phyloP scores from a whole-genome alignment of 495 filamentous ascomycete species.

The Neurospora sp. region DNA sequence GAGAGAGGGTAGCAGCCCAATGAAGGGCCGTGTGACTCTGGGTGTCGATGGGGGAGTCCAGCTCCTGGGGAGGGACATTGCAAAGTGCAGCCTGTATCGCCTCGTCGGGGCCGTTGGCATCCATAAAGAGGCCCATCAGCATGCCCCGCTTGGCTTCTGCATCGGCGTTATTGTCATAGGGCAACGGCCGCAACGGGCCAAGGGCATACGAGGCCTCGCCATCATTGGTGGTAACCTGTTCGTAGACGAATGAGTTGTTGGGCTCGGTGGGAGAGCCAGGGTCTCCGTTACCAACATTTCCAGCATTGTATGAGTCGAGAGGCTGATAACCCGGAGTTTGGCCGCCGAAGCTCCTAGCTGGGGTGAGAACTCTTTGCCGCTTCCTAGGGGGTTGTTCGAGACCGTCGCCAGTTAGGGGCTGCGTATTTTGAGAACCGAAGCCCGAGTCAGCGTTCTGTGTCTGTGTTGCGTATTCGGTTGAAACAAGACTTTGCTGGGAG shows the following conservation, averaged over 20 bases:
- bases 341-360: slow-evolving; percentile 39
- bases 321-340: slow-evolving; percentile 28
- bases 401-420: slow-evolving; percentile 40
- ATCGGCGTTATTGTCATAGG: slow-evolving; percentile 53
- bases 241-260: slow-evolving; percentile 73
- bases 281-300: slow-evolving; percentile 15
- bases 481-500: slow-evolving; percentile 39
- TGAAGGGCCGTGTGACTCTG: slow-evolving; percentile 83
- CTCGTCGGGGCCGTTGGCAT: slow-evolving; percentile 52
- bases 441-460: slow-evolving; percentile 36
- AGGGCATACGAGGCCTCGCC: slow-evolving; percentile 43
- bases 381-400: slow-evolving; percentile 75
- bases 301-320: slow-evolving; percentile 39
- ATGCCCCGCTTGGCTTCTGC: slow-evolving; percentile 65
- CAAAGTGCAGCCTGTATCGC: slow-evolving; percentile 34
- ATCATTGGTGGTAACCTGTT: slow-evolving; percentile 44
- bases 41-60: slow-evolving; percentile 82
- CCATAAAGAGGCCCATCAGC: slow-evolving; percentile 80
- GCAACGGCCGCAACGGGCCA: slow-evolving; percentile 57
- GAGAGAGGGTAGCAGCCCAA: slow-evolving; percentile 94
- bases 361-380: slow-evolving; percentile 43
- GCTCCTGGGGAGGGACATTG: slow-evolving; percentile 62
- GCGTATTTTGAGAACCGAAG: slow-evolving; percentile 28
- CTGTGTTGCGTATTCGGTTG: slow-evolving; percentile 23
- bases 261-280: slow-evolving; percentile 70